A percentile compares a stretch with the other conserved stretches of the same genome.
These are phyloP conservation scores for Yamadazyma kitorensis DNA, from an alignment of 805 yeast species.

Conservation along the genomic window DNA sequence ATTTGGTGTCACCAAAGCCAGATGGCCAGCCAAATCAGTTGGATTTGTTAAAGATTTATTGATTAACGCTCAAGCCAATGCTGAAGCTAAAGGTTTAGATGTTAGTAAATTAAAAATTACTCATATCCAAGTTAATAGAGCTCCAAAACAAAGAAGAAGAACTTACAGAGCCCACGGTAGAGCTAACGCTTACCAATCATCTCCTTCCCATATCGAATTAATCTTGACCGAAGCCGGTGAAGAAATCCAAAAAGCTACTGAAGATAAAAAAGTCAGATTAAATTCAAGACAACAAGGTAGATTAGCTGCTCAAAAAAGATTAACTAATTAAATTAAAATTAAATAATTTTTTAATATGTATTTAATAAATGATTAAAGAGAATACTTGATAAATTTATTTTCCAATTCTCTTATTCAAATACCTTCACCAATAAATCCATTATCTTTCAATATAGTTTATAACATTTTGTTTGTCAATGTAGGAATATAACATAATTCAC, in stretches of 20 bases:
- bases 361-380: too few relatives aligned
- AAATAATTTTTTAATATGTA: too few relatives aligned
- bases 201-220: constrained; percentile 98
- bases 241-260: constrained; percentile 87
- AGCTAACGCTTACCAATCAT: constrained; percentile 98
- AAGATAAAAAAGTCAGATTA: constrained; percentile 64
- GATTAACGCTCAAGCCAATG: constrained; percentile 98
- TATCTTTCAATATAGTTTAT: too few relatives aligned
- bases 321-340: constrained; percentile 41
- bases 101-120: constrained; percentile 88
- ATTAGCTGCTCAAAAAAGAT: constrained; percentile 83
- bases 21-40: constrained; percentile 99
- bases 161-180: constrained; percentile 99
- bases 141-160: constrained; percentile 99
- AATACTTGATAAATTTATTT: too few relatives aligned
- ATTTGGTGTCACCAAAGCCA: constrained; percentile 99
- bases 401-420: too few relatives aligned
- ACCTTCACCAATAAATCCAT: too few relatives aligned
- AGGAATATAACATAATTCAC: too few relatives aligned
- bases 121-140: constrained; percentile 99
- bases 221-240: constrained; percentile 94
- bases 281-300: constrained; percentile 92
- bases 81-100: constrained; percentile 98
- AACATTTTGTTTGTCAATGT: too few relatives aligned
- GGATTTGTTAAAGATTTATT: constrained; percentile 91